Evolutionary conservation across 2,329 filamentous ascomycete species (phyloP).

Genomic region (Epichloe glyceriae): DNA sequence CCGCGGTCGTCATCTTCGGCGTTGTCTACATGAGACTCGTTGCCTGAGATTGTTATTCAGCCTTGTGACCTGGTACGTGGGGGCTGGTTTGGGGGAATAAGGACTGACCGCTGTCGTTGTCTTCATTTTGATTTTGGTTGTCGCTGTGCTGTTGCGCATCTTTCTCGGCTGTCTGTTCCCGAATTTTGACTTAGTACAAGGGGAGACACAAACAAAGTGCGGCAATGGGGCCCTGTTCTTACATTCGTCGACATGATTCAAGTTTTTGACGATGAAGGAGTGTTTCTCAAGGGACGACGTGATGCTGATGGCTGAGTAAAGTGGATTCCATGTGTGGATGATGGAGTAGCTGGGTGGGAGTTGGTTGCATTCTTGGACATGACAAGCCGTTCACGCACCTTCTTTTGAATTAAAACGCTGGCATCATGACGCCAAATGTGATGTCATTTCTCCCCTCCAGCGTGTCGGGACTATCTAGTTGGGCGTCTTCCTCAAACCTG

Average conservation of each 20-base stretch:
- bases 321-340: no score
- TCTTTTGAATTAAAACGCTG: neutral
- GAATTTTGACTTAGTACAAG: no score
- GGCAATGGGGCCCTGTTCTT: neutral
- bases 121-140: neutral
- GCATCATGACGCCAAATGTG: neutral
- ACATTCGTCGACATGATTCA: neutral
- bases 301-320: no score
- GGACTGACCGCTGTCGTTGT: neutral
- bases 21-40: constrained; percentile 6
- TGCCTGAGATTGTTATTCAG: neutral
- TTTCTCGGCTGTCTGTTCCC: neutral
- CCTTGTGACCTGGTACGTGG: neutral
- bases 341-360: neutral
- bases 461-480: neutral
- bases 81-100: neutral
- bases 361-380: neutral
- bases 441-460: neutral
- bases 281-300: neutral
- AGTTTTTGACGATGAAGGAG: neutral
- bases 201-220: no score
- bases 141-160: neutral
- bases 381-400: neutral
- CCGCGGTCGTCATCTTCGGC: constrained; percentile 6
- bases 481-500: neutral